phyloP scores from a whole-genome alignment of 176 grass and related monocot genomes.

The Raddia distichophylla region DNA sequence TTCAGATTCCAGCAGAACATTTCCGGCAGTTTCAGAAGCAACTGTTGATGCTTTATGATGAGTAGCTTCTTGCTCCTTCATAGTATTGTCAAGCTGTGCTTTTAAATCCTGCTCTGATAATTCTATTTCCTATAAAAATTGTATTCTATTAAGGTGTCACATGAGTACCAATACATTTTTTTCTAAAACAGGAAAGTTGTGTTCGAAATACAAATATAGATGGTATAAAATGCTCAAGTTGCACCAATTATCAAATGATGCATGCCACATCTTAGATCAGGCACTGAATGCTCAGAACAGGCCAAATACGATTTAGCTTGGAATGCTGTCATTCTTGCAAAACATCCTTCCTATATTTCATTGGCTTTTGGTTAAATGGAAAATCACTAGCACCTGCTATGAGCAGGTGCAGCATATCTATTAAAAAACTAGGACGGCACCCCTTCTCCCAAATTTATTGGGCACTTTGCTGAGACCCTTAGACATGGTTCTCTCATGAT shows the following conservation, averaged over 20 bases:
- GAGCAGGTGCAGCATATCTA: no score
- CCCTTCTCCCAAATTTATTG: no score
- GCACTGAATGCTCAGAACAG: neutral
- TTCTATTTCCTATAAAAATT: constrained; percentile 64
- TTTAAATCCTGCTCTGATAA: constrained; percentile 58
- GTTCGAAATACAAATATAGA: neutral
- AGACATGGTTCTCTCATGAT: neutral
- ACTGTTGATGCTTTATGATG: constrained; percentile 49
- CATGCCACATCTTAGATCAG: neutral
- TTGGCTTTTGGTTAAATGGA: no score
- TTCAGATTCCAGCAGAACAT: constrained; percentile 56
- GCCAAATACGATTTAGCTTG: neutral
- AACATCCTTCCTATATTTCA: no score
- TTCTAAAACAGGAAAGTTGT: neutral
- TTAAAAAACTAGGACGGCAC: no score
- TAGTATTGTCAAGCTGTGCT: constrained; percentile 59
- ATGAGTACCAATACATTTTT: neutral
- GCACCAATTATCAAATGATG: neutral
- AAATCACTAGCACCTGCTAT: no score
- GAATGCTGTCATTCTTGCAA: no score
- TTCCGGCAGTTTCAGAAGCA: constrained; percentile 49
- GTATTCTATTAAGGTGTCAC: constrained; percentile 12
- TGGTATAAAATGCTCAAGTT: neutral
- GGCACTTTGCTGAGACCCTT: no score
- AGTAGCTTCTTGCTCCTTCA: constrained; percentile 54